A percentile compares a stretch with the other conserved stretches of the same genome.
phyloP scores from a whole-genome alignment of 805 yeast genomes.

The Millerozyma miso region DNA sequence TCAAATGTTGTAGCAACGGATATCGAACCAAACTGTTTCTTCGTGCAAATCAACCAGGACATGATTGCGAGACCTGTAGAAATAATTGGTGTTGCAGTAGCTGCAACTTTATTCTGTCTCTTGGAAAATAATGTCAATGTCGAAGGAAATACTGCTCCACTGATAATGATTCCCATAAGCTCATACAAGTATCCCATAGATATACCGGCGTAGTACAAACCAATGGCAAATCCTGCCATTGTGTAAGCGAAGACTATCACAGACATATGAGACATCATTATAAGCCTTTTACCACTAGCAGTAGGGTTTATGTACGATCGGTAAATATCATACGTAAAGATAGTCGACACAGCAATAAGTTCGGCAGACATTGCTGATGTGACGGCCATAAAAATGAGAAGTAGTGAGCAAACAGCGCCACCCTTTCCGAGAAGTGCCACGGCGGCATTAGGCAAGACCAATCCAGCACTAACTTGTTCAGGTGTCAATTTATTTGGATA shows the following conservation, averaged over 20 bases:
- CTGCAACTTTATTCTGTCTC: slow-evolving; percentile 66
- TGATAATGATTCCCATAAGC: slow-evolving; percentile 84
- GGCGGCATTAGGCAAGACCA: slow-evolving; percentile 75
- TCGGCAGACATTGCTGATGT: slow-evolving; percentile 93
- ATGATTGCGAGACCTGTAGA: slow-evolving; percentile 73
- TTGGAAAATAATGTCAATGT: slow-evolving; percentile 60
- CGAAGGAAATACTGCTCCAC: slow-evolving; percentile 81
- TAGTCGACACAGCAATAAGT: slow-evolving; percentile 80
- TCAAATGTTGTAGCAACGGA: slow-evolving; percentile 55
- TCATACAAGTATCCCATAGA: slow-evolving; percentile 86
- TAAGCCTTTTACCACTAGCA: slow-evolving; percentile 72
- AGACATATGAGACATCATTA: slow-evolving; percentile 61
- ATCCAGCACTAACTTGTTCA: slow-evolving; percentile 75
- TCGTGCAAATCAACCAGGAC: slow-evolving; percentile 45
- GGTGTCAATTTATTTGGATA: slow-evolving; percentile 64
- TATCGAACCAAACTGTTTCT: slow-evolving; percentile 28
- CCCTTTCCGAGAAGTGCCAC: slow-evolving; percentile 80
- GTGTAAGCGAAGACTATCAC: slow-evolving; percentile 54
- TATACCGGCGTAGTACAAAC: slow-evolving; percentile 75
- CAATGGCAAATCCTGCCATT: slow-evolving; percentile 82
- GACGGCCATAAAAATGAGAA: slow-evolving; percentile 85
- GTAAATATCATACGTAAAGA: slow-evolving; percentile 82
- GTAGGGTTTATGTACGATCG: slow-evolving; percentile 73
- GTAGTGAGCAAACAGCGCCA: slow-evolving; percentile 79
- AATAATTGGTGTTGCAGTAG: slow-evolving; percentile 68